Percentiles rank a stretch among this genome's conserved stretches.
phyloP scores from a whole-genome alignment of 2,329 filamentous ascomycete genomes.

The Claviceps spartinae region DNA sequence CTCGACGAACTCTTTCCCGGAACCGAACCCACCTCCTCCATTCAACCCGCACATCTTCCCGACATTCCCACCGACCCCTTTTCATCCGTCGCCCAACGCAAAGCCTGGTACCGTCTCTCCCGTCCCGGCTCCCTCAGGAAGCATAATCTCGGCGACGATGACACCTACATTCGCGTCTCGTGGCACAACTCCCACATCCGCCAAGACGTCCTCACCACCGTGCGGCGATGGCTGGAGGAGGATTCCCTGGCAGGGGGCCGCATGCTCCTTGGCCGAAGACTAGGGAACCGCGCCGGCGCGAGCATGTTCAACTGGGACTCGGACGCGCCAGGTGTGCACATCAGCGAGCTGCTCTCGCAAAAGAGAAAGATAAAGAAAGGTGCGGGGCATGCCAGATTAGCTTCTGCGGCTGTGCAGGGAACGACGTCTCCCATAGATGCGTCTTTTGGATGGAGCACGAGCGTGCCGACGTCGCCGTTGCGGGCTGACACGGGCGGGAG shows the following conservation, averaged over 20 bases:
- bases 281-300: slow-evolving; percentile 24
- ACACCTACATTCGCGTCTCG: slow-evolving; percentile 43
- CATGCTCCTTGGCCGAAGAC: slow-evolving; percentile 23
- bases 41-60: slow-evolving; percentile 24
- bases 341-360: slow-evolving; percentile 24
- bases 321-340: slow-evolving; percentile 33
- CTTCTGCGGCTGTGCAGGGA: slow-evolving; percentile 8
- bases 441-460: not conserved
- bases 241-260: slow-evolving; percentile 40
- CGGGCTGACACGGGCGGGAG: not conserved
- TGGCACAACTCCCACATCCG: slow-evolving; percentile 44
- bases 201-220: slow-evolving; percentile 40
- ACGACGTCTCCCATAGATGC: not conserved
- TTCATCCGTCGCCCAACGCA: slow-evolving; percentile 41
- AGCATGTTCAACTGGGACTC: slow-evolving; percentile 50
- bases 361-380: slow-evolving; percentile 12
- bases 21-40: slow-evolving; percentile 8
- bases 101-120: slow-evolving; percentile 51
- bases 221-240: slow-evolving; percentile 53
- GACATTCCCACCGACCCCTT: slow-evolving; percentile 40
- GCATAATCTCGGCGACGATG: slow-evolving; percentile 42
- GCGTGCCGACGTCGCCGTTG: slow-evolving; percentile 7
- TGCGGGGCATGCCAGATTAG: slow-evolving; percentile 7
- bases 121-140: slow-evolving; percentile 44
- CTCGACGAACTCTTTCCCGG: slow-evolving; percentile 21